Evolutionary conservation across 164 flowering plant genomes (phyloP).

Genomic region (Umbellularia californica): DNA sequence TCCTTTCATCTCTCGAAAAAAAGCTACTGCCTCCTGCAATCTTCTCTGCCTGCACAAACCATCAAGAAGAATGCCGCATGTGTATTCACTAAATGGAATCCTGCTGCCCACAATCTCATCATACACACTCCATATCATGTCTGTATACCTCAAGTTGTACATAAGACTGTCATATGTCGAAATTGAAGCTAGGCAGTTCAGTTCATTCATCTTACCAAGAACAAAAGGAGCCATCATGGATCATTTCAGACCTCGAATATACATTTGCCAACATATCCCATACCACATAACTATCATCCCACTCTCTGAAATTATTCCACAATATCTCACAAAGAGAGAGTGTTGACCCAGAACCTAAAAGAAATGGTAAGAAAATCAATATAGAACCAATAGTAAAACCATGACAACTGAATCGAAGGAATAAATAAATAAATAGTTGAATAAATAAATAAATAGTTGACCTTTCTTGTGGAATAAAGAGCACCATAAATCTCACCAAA

Average conservation of each 20-base stretch:
- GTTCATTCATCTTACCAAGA: slow-evolving; percentile 52
- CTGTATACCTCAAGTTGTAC: slow-evolving; percentile 52
- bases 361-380: slow-evolving; percentile 24
- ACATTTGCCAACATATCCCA: slow-evolving; percentile 65
- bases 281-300: slow-evolving; percentile 40
- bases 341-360: slow-evolving; percentile 60
- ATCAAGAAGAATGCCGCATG: slow-evolving; percentile 47
- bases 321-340: slow-evolving; percentile 52
- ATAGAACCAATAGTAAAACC: slow-evolving; percentile 8
- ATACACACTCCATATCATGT: slow-evolving; percentile 42
- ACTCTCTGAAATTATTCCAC: slow-evolving; percentile 36
- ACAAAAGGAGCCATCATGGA: slow-evolving; percentile 60
- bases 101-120: slow-evolving; percentile 36
- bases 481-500: no score
- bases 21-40: slow-evolving; percentile 47
- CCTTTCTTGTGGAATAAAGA: no score
- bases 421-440: no score
- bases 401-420: not conserved
- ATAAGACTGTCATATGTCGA: slow-evolving; percentile 55
- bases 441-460: not conserved
- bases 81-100: slow-evolving; percentile 31
- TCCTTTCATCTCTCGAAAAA: slow-evolving; percentile 29
- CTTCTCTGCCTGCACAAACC: slow-evolving; percentile 60
- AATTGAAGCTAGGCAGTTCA: slow-evolving; percentile 41
- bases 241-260: slow-evolving; percentile 52